Base-by-base conservation (phyloP, 1,284 basidiomycete genomes). In the Heliocybe sulcata region DNA sequence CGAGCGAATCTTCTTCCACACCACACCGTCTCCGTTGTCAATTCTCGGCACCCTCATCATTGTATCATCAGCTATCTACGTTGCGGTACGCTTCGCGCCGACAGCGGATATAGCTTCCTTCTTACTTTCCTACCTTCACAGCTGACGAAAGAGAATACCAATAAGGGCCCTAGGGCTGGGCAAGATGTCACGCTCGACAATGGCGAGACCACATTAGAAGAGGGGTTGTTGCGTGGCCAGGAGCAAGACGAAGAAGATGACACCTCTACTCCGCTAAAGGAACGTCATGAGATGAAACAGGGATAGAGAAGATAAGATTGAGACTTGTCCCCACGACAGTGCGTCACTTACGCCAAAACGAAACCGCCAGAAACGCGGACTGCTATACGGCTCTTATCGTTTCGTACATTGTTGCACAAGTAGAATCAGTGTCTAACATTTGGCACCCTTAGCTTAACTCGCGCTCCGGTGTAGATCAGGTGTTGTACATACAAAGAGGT, bases 1-100 rank as follows among this genome's bases (percentile, higher is more conserved):
- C 16, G 82, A 87, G 64, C 72, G 75, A 4, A 69, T 83, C 16
- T 80, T 85, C 64, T 85, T 87, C 67, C 72, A 80, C 56, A 71
- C 73, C 1, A 63, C 66, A 12, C 82, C 83, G 0, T 76, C 80
- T 0, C 56, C 69, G n/a, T 66, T 84, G 3, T 85, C 82, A 0
- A 62, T 81, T 6, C 59, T 79, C 6, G 85, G 85, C 2, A 82
- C 80, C 1, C 42, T 74, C 12, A 76, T 86, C 54, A 87, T 87
- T 56, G 65, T 85, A 33, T 62, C 73, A 1, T 77, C 77, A 20
- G 84, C 84, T 4, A 63, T 82, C 9, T 87, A 81, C 60, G 77
- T 85, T 52, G 82, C 77, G 8, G 82, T 85, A 65, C 58, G 77
- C 68, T 16, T n/a, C 38, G n/a, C 12, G 6, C 38, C 4, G 51